Conservation (phyloP, 805 yeast genomes). For the Candida ficus region DNA sequence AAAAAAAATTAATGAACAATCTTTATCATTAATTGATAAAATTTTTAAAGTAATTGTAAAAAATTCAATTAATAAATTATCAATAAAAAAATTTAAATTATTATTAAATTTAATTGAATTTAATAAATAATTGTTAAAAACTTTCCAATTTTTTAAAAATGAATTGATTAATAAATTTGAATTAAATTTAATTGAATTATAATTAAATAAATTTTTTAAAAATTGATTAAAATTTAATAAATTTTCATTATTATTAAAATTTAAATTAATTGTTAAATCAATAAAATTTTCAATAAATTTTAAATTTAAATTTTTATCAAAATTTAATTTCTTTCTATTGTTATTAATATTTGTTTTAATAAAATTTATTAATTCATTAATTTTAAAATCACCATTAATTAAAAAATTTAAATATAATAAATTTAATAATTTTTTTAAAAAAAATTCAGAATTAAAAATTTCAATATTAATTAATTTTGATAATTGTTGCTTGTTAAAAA, state of each 20-base stretch:
- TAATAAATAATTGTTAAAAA: background rate
- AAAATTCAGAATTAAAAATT: constrained; percentile 22
- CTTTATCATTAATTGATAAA: background rate
- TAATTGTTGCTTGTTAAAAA: constrained; percentile 20
- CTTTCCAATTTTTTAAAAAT: background rate
- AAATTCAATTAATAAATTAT: background rate
- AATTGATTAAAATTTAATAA: background rate
- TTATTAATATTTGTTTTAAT: constrained; percentile 19
- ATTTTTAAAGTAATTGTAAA: background rate
- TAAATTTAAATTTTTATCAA: constrained; percentile 18
- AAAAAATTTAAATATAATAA: constrained; percentile 18
- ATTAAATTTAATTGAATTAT: too few species aligned
- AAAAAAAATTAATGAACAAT: background rate
- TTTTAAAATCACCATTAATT: constrained; percentile 12
- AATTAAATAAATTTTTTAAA: background rate
- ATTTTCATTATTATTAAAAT: background rate
- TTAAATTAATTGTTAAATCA: constrained; percentile 5
- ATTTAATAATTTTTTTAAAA: constrained; percentile 17
- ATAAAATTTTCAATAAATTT: constrained; percentile 17
- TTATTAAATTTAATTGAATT: background rate
- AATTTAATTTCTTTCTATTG: constrained; percentile 24
- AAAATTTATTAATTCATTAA: constrained; percentile 15
- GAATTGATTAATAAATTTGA: too few species aligned
- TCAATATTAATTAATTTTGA: constrained; percentile 18
- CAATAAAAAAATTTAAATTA: background rate